phyloP scores from a whole-genome alignment of 2,329 filamentous ascomycete species.

The Talaromyces islandicus region DNA sequence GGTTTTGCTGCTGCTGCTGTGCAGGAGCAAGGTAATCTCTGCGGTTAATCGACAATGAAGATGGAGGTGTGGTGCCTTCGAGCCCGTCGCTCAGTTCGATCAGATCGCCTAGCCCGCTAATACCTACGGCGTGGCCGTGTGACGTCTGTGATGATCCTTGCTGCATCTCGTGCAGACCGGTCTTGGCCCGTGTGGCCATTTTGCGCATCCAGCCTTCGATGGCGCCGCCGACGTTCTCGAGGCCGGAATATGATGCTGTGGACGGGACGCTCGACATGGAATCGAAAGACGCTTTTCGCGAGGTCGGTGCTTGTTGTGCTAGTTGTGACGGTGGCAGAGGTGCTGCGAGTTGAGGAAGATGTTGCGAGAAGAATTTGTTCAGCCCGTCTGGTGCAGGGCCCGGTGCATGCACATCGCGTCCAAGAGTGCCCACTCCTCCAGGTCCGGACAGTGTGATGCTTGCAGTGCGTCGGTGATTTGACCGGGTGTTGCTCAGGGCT shows the following conservation, averaged over 20 bases:
- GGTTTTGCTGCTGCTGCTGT: background rate
- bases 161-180: conserved; percentile 34
- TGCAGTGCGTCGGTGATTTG: conserved; percentile 34
- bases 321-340: conserved; percentile 50
- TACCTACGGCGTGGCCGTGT: conserved; percentile 19
- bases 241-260: conserved; percentile 34
- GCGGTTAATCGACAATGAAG: background rate
- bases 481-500: conserved; percentile 16
- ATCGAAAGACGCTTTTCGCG: conserved; percentile 37
- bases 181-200: conserved; percentile 53
- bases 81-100: conserved; percentile 38
- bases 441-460: conserved; percentile 67
- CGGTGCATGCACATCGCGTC: conserved; percentile 41
- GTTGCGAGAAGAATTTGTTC: conserved; percentile 76
- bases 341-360: conserved; percentile 71
- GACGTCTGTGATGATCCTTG: conserved; percentile 21
- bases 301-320: conserved; percentile 46
- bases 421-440: conserved; percentile 81
- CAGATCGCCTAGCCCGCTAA: conserved; percentile 33
- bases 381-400: conserved; percentile 80
- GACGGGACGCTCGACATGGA: conserved; percentile 26
- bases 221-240: conserved; percentile 80
- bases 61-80: conserved; percentile 11
- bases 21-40: background rate
- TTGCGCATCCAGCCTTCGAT: conserved; percentile 89